Conservation (phyloP, 208 protist genomes). For the Leishmania major region DNA sequence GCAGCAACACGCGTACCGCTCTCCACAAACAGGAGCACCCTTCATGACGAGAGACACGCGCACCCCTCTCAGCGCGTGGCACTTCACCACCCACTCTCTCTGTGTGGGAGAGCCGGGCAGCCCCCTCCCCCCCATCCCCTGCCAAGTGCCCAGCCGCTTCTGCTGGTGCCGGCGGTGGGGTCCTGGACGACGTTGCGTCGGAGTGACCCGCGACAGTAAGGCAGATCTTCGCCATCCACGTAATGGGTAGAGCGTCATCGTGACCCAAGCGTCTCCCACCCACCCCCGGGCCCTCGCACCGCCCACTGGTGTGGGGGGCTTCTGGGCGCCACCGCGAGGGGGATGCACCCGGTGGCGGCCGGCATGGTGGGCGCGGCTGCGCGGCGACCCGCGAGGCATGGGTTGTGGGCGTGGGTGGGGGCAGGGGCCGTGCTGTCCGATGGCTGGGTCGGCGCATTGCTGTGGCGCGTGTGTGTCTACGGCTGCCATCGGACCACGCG, state of each 20-base stretch:
- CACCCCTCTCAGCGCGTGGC: too few relatives aligned
- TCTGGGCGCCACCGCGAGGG: not conserved
- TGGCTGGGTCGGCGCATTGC: not conserved
- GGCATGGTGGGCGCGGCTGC: too few relatives aligned
- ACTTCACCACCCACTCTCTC: not conserved
- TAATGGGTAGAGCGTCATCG: not conserved
- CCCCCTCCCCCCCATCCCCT: not conserved
- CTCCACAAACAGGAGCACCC: not conserved
- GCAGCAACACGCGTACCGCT: not conserved
- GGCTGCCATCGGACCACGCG: not conserved
- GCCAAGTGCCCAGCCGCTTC: not conserved
- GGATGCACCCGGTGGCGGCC: not conserved
- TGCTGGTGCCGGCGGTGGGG: not conserved
- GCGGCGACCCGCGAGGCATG: too few relatives aligned
- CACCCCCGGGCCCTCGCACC: too few relatives aligned
- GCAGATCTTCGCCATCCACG: not conserved
- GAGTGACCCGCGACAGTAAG: not conserved
- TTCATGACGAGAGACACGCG: not conserved
- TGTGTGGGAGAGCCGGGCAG: not conserved
- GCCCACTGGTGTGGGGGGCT: not conserved
- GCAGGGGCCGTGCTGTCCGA: not conserved
- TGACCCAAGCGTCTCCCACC: not conserved
- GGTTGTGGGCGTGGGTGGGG: too few relatives aligned
- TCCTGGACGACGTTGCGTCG: not conserved
- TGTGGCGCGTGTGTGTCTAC: not conserved